phyloP scores from a whole-genome alignment of 176 grass and related monocot genomes.

The Puccinellia tenuiflora region DNA sequence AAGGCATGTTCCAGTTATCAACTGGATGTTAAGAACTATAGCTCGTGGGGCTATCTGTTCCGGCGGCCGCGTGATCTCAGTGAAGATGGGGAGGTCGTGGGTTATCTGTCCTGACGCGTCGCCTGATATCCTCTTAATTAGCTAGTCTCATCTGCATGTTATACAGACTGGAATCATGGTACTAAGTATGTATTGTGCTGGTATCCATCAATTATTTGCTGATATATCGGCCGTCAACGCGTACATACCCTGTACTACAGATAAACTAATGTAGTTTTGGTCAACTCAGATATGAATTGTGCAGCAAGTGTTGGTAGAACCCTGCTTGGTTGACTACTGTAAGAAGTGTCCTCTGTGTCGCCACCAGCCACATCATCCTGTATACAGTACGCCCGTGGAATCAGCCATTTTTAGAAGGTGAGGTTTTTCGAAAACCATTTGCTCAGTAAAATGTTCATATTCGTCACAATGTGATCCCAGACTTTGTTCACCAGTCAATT shows the following conservation, averaged over 20 bases:
- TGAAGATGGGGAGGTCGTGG: background rate
- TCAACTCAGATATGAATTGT: background rate
- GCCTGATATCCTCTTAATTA: background rate
- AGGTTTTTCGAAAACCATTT: background rate
- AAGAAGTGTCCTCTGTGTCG: background rate
- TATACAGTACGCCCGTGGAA: background rate
- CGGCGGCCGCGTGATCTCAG: background rate
- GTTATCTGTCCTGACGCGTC: background rate
- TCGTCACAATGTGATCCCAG: background rate
- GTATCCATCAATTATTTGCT: background rate
- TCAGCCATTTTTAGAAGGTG: too few species aligned
- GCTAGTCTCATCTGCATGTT: background rate
- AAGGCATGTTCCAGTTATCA: background rate
- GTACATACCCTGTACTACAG: background rate
- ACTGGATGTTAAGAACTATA: background rate
- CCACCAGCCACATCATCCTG: background rate
- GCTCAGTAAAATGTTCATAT: too few species aligned
- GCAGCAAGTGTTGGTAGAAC: background rate
- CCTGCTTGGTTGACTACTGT: background rate
- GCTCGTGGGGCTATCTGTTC: slow-evolving; percentile 1
- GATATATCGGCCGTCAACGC: background rate
- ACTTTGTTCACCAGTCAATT: background rate
- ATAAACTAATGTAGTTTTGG: background rate
- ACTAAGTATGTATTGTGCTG: background rate
- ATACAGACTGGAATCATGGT: background rate